Evolutionary conservation across 495 filamentous ascomycete species (phyloP).

Genomic region (Daldinia grandis): DNA sequence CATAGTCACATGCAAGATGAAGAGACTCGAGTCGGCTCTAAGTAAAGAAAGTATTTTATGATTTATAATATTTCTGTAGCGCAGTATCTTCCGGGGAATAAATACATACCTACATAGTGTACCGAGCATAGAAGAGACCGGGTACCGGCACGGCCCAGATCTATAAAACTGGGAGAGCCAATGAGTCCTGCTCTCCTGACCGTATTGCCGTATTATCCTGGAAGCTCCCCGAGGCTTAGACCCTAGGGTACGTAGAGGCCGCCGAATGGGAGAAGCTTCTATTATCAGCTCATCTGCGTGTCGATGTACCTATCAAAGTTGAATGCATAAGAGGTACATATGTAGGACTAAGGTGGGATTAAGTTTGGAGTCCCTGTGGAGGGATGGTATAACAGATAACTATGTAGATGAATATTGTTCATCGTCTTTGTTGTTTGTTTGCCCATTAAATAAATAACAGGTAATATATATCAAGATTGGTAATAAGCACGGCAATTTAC

Average conservation of each 20-base stretch:
- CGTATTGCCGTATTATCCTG: conserved; percentile 21
- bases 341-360: background rate
- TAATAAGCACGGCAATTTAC: background rate
- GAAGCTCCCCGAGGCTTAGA: conserved; percentile 28
- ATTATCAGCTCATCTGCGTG: conserved; percentile 21
- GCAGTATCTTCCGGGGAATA: background rate
- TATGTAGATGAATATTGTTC: too few relatives aligned
- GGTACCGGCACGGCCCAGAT: conserved; percentile 32
- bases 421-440: background rate
- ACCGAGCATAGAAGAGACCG: conserved; percentile 1
- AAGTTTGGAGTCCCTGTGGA: conserved; percentile 4
- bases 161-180: conserved; percentile 12
- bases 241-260: conserved; percentile 32
- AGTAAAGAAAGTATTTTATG: conserved; percentile 7
- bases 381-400: background rate
- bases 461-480: background rate
- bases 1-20: conserved; percentile 19
- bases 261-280: conserved; percentile 12
- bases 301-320: conserved; percentile 3
- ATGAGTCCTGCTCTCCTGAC: conserved; percentile 14
- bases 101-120: background rate
- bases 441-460: background rate
- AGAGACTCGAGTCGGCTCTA: background rate
- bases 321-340: background rate
- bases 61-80: conserved; percentile 20